A percentile compares a stretch with the other conserved stretches of the same genome.
Conservation (phyloP, 2,329 filamentous ascomycete species). For the Claviceps citrina region DNA sequence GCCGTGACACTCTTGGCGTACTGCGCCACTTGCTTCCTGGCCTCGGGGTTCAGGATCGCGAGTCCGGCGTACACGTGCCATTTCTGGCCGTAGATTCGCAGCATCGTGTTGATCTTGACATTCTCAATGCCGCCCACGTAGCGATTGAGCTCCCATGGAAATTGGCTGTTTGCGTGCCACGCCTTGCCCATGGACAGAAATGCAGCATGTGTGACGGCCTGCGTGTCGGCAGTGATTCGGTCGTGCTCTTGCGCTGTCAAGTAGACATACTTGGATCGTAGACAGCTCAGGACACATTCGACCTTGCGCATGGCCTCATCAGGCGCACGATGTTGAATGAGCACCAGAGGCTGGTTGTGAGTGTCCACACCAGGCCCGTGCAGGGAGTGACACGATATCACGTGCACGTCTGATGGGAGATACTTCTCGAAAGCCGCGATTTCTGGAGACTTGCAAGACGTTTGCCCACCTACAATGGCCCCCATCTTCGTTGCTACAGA, state of each 20-base stretch:
- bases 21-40: conserved; percentile 81
- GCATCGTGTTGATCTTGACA: conserved; percentile 94
- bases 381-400: conserved; percentile 90
- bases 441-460: conserved; percentile 94
- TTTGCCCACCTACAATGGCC: conserved; percentile 93
- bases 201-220: conserved; percentile 92
- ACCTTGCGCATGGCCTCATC: conserved; percentile 63
- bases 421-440: conserved; percentile 84
- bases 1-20: conserved; percentile 88
- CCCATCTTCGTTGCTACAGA: conserved; percentile 73
- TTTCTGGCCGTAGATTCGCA: conserved; percentile 95
- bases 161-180: conserved; percentile 89
- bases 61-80: conserved; percentile 99
- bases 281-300: conserved; percentile 64
- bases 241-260: conserved; percentile 81
- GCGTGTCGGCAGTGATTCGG: conserved; percentile 93
- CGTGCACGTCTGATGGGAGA: conserved; percentile 76
- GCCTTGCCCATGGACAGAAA: conserved; percentile 97
- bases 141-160: conserved; percentile 91
- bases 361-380: conserved; percentile 86
- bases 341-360: conserved; percentile 74
- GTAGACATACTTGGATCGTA: conserved; percentile 73
- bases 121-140: conserved; percentile 97
- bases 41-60: conserved; percentile 89
- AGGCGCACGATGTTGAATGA: conserved; percentile 85